Conservation (phyloP, 176 grass and related monocot genomes). For the Eremochloa ophiuroides region DNA sequence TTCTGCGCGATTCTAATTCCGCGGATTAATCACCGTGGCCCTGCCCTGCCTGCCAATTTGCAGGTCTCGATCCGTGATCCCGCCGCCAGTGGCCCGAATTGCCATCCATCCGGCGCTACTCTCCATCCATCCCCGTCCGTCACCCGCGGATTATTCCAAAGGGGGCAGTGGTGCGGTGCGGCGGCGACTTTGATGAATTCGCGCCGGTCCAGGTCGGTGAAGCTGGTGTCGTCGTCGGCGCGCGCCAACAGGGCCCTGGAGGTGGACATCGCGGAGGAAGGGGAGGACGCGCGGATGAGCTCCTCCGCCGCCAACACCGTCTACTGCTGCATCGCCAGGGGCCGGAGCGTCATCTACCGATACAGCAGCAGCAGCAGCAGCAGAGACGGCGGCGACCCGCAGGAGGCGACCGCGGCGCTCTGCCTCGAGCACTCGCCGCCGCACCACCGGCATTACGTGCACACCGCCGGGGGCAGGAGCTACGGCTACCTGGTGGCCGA, state of each 20-base stretch:
- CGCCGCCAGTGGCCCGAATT: too few species aligned
- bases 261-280: constrained; percentile 53
- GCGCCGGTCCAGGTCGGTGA: constrained; percentile 71
- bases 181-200: constrained; percentile 79
- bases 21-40: background rate
- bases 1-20: background rate
- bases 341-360: constrained; percentile 52
- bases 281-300: constrained; percentile 58
- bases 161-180: too few species aligned
- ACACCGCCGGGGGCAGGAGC: constrained; percentile 52
- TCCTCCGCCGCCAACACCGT: constrained; percentile 71
- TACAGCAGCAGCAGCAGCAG: constrained; percentile 67
- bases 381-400: constrained; percentile 17
- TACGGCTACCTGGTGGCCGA: constrained; percentile 63
- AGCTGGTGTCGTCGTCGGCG: constrained; percentile 63
- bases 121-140: too few species aligned
- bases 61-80: constrained; percentile 32
- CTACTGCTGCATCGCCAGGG: constrained; percentile 86
- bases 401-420: constrained; percentile 50
- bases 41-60: background rate
- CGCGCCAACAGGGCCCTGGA: constrained; percentile 42
- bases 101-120: background rate
- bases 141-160: too few species aligned
- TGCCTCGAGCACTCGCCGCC: constrained; percentile 57
- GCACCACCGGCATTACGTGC: constrained; percentile 70